Percentiles rank a stretch among this genome's conserved stretches.
Evolutionary conservation across 306 rosid species (phyloP).

Genomic region (Rosa chinensis): DNA sequence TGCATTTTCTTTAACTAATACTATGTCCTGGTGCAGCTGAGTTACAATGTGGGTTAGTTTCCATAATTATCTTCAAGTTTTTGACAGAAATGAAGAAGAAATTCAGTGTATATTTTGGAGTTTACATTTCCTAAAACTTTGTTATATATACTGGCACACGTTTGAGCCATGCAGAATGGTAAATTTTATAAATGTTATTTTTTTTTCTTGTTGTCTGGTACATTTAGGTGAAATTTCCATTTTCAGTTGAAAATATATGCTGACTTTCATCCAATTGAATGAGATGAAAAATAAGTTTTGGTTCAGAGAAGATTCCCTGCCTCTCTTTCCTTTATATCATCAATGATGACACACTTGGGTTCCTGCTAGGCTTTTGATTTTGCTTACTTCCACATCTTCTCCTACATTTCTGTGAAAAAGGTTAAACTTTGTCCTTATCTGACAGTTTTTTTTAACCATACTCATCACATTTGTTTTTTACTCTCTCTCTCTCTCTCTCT

Average conservation of each 20-base stretch:
- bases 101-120: background rate
- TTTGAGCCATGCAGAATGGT: conserved; percentile 42
- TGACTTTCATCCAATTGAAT: conserved; percentile 39
- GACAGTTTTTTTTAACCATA: conserved; percentile 62
- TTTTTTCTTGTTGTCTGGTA: conserved; percentile 42
- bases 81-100: background rate
- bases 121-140: background rate
- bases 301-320: conserved; percentile 83
- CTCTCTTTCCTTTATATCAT: conserved; percentile 65
- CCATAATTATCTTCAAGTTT: background rate
- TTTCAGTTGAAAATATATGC: background rate
- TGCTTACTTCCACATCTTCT: conserved; percentile 69
- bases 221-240: conserved; percentile 42
- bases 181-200: conserved; percentile 4
- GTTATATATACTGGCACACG: conserved; percentile 39
- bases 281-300: conserved; percentile 33
- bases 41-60: conserved; percentile 9
- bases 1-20: background rate
- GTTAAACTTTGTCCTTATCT: conserved; percentile 72
- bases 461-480: conserved; percentile 33
- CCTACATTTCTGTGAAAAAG: conserved; percentile 97
- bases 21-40: background rate
- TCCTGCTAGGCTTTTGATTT: conserved; percentile 58
- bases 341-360: conserved; percentile 69
- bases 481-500: conserved; percentile 37